Percentiles rank a stretch among this genome's conserved stretches.
phyloP scores from a whole-genome alignment of 495 filamentous ascomycete genomes.

The Hamigera avellanea region DNA sequence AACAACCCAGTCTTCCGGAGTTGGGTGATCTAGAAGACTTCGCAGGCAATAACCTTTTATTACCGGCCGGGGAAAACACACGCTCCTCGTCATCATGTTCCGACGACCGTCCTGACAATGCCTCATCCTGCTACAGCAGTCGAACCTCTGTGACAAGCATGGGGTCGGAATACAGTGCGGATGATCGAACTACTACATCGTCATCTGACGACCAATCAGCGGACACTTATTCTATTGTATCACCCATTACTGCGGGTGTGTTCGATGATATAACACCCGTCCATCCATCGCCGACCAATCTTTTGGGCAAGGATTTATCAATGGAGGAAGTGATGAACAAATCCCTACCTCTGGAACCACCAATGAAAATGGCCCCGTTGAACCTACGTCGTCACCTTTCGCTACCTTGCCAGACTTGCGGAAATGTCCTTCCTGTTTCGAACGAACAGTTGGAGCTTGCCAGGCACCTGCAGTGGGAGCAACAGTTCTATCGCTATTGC shows the following conservation, averaged over 20 bases:
- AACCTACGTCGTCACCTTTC: conserved; percentile 10
- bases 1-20: neutral
- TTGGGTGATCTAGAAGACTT: neutral
- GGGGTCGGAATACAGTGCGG: conserved; percentile 6
- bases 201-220: no score
- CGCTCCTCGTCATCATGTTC: conserved; percentile 11
- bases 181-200: conserved; percentile 3
- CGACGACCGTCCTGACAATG: conserved; percentile 12
- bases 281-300: conserved; percentile 1
- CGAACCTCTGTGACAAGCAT: conserved; percentile 23
- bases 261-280: conserved; percentile 24
- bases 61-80: neutral
- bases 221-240: conserved; percentile 21
- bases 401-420: no score
- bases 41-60: neutral
- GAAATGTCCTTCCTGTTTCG: no score
- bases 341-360: conserved; percentile 36
- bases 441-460: no score
- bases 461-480: neutral
- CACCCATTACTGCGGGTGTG: conserved; percentile 27
- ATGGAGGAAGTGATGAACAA: conserved; percentile 27
- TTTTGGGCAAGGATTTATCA: conserved; percentile 8
- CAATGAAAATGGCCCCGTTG: conserved; percentile 19
- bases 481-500: conserved; percentile 4
- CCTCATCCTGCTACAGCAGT: conserved; percentile 27